Base-by-base conservation (phyloP, 2,329 filamentous ascomycete species). In the Fusarium nodosum region DNA sequence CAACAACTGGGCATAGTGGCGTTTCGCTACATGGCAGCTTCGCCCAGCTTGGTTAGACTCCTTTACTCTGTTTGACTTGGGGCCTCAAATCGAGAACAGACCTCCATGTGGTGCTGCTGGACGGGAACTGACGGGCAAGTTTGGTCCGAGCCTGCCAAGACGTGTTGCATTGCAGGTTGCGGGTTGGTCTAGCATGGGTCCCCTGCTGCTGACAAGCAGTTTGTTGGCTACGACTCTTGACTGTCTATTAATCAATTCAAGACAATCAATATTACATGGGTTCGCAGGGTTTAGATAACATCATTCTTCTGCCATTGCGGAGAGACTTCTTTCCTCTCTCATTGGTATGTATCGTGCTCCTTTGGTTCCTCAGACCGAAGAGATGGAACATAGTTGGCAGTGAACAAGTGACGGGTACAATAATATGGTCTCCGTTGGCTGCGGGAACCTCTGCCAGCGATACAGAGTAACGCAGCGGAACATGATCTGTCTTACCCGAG, bases 111-210 rank as follows among this genome's bases (percentile, higher is more conserved):
- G 24, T 39, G 48, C 48, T 36, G 15, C 34, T 15, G 26, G n/a
- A 52, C 48, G 16, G 48, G 20, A 52, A 41, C 24, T 16, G 48
- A 34, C 47, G 30, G 33, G 47, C 31, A 30, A 56, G 31, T 38
- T 39, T 15, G 44, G 24, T 18, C 31, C 36, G 41, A 38, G 50
- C 22, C 22, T 60, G 62, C 54, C 62, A 65, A 60, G 62, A 53
- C 26, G 46, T 48, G 30, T 60, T 60, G n/a, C 60, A 53, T 39
- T 44, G 39, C 42, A 45, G 54, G 46, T 48, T 48, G 50, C 24
- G 46, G 28, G 41, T 5, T 30, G 60, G 54, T 54, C n/a, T 31
- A 20, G 18, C 46, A 65, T 33, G 39, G 47, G 54, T 34, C 36
- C 62, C 62, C 31, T 47, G 46, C 26, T 39, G 30, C 46, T 34